A percentile compares a stretch with the other conserved stretches of the same genome.
phyloP scores from a whole-genome alignment of 116 monocot species.

The Iris pallida region DNA sequence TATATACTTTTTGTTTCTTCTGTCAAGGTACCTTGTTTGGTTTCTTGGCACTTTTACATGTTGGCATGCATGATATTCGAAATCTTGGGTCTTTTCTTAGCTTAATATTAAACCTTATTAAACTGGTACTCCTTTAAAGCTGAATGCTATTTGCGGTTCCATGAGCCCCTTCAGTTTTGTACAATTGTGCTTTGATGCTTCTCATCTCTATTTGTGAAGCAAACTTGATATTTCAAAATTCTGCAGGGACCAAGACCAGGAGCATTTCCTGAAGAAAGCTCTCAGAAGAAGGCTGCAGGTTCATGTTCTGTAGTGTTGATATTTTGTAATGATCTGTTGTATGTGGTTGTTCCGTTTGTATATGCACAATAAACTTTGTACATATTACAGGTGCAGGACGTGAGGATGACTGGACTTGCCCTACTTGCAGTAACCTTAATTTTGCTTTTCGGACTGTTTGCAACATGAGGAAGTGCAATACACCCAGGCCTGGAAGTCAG shows the following conservation, averaged over 20 bases:
- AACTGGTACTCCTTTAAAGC: no score
- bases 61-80: no score
- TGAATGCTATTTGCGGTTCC: no score
- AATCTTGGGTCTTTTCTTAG: no score
- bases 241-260: constrained; percentile 54
- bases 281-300: constrained; percentile 70
- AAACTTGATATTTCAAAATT: constrained; percentile 1
- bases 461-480: constrained; percentile 96
- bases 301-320: neutral
- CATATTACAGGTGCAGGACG: constrained; percentile 37
- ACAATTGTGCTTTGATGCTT: no score
- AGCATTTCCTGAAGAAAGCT: constrained; percentile 55
- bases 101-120: no score
- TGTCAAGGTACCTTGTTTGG: neutral
- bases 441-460: constrained; percentile 86
- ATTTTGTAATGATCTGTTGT: neutral
- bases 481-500: constrained; percentile 79
- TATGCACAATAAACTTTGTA: neutral
- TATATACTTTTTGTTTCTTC: neutral
- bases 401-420: constrained; percentile 89
- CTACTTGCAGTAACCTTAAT: constrained; percentile 81
- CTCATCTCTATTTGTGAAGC: neutral
- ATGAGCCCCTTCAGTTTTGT: no score
- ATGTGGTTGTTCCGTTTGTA: neutral
- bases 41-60: neutral